A percentile compares a stretch with the other conserved stretches of the same genome.
phyloP scores from a whole-genome alignment of 257 asterid species.

The Mitragyna speciosa region DNA sequence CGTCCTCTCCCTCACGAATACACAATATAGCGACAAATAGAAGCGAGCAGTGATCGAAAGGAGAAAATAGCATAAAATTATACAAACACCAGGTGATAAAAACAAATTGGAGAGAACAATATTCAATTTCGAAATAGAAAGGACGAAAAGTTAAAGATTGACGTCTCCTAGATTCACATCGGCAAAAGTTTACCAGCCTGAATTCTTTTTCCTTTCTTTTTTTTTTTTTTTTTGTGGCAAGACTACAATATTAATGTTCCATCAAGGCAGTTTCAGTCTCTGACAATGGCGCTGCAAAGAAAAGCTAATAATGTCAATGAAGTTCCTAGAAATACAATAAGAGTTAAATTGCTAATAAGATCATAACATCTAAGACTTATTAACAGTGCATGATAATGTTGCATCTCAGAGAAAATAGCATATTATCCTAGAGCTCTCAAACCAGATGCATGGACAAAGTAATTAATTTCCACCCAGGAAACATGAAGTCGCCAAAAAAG shows the following conservation, averaged over 20 bases:
- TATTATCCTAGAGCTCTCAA: neutral
- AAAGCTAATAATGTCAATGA: constrained; percentile 19
- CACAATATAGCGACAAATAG: constrained; percentile 4
- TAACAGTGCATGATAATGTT: neutral
- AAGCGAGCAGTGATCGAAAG: constrained; percentile 10
- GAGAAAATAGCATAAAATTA: constrained; percentile 18
- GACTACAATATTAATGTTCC: constrained; percentile 58
- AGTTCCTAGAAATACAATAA: neutral
- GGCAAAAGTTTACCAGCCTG: constrained; percentile 21
- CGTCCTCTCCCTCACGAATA: constrained; percentile 16
- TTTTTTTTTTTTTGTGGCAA: too few relatives aligned
- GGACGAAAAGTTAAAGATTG: constrained; percentile 11
- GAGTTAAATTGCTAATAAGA: neutral
- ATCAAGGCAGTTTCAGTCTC: constrained; percentile 95
- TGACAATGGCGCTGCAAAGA: constrained; percentile 89
- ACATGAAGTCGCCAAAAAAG: too few relatives aligned
- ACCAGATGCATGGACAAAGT: neutral
- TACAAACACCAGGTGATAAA: constrained; percentile 9
- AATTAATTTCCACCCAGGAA: neutral
- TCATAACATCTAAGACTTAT: neutral
- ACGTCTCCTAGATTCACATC: constrained; percentile 32
- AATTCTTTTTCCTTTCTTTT: neutral
- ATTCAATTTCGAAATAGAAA: constrained; percentile 16
- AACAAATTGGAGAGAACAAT: constrained; percentile 6
- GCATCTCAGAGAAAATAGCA: neutral